Base-by-base conservation (phyloP, 768 basidiomycete species). In the Calocybe cyanea region DNA sequence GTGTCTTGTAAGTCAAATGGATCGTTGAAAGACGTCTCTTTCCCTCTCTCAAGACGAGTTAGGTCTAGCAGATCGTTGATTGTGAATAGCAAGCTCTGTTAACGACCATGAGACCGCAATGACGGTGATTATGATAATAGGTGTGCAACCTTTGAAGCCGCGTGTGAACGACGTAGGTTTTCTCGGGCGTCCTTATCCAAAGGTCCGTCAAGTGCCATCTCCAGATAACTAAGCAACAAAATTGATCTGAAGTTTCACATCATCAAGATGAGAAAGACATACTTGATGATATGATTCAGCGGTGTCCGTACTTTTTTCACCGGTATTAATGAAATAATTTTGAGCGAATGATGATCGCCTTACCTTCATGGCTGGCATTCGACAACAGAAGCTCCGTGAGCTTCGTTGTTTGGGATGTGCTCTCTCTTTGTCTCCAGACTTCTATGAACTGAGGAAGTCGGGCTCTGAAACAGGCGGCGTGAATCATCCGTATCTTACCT, bases 11-110 rank as follows among this genome's bases (percentile, higher is more conserved):
- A 65, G 57, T 91, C 72, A 56, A 91, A 89, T 0, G 84, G 83
- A 59, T 90, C 87, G 52, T 81, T 82, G 62, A 87, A 83, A 0
- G 80, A 81, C 0, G 82, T 85, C 50, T 85, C 81, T 49, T 83
- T 76, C 7, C 87, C 87, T 45, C 73, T 81, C 60, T 92, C 87
- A 19, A 88, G 69, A 5, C 86, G 73, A 0, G 89, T 90, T 9
- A 91, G 71, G 62, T 90, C 88, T 77, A 91, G 69, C 8, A 91
- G 67, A 62, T 91, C 87, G 59, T 90, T 90, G 62, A 91, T 88
- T 3, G 87, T 87, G 66, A 88, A 90, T 3, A 91, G 64, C 17
- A 91, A 65, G 46, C 80, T 80, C 81, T 81, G 56, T 18, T 39
- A 24, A 41, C 10, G 23, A 24, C 1, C 20, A 19, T 46, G 30